These are phyloP conservation scores for Eimeria falciformis DNA, from an alignment of 169 alveolate species.

Conservation along the genomic window DNA sequence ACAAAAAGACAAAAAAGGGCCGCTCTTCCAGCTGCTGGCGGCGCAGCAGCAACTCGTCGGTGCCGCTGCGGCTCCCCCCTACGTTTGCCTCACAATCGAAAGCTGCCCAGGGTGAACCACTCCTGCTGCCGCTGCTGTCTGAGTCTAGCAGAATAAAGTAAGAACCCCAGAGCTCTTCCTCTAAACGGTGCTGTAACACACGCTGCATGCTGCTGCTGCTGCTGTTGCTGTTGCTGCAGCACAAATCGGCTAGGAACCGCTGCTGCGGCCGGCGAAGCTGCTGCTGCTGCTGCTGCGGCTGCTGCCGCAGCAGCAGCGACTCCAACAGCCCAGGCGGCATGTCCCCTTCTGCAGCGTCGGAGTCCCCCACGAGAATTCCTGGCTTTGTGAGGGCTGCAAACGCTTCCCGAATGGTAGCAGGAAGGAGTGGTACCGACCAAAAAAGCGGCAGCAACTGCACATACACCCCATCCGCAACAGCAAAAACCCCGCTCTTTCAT, in stretches of 20 bases:
- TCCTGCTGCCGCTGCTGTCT: slow-evolving; percentile 3
- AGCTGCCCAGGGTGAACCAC: neutral
- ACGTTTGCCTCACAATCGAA: neutral
- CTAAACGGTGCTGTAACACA: neutral
- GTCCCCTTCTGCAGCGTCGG: neutral
- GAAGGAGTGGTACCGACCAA: slow-evolving; percentile 2
- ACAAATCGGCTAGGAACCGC: neutral
- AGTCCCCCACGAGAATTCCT: neutral
- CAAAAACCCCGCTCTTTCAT: no score
- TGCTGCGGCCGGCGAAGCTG: neutral
- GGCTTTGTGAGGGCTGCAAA: slow-evolving; percentile 1
- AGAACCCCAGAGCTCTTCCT: slow-evolving; percentile 22
- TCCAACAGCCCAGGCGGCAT: neutral
- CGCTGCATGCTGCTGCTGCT: neutral
- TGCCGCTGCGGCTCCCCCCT: neutral
- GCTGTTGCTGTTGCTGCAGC: neutral
- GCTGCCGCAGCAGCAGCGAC: neutral
- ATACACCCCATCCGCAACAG: neutral
- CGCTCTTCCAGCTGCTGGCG: neutral
- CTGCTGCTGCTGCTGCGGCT: neutral
- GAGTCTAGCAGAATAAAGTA: slow-evolving; percentile 10
- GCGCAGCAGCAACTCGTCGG: neutral
- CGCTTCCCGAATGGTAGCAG: neutral
- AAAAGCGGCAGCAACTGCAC: slow-evolving; percentile 1
- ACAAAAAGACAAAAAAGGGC: neutral